Evolutionary conservation across 371 early-diverging fungal species (phyloP).

Genomic region (Smittium culicis): DNA sequence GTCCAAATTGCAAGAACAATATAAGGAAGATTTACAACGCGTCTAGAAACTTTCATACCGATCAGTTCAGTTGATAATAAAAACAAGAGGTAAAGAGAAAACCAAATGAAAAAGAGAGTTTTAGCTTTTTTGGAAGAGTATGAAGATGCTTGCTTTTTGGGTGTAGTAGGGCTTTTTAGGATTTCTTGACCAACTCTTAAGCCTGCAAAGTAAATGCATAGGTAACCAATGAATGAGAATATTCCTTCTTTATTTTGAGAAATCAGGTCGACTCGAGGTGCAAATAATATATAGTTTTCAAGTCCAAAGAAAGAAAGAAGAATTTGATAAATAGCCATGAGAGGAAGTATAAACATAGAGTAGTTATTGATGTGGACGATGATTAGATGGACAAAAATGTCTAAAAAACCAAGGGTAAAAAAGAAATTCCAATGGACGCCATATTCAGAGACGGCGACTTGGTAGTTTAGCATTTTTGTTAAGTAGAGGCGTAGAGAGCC

Average conservation of each 20-base stretch:
- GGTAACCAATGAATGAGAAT: constrained; percentile 60
- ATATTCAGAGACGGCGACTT: constrained; percentile 89
- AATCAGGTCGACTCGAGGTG: constrained; percentile 54
- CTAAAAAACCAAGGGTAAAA: constrained; percentile 76
- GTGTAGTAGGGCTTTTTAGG: constrained; percentile 33
- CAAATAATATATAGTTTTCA: constrained; percentile 58
- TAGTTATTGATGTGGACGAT: constrained; percentile 27
- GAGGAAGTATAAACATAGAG: constrained; percentile 25
- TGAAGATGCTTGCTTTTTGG: constrained; percentile 32
- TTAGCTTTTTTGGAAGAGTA: too few relatives aligned
- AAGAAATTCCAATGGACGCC: constrained; percentile 98
- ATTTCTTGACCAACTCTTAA: constrained; percentile 45
- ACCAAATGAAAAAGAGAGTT: constrained; percentile 27
- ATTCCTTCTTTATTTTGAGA: constrained; percentile 87
- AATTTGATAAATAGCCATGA: constrained; percentile 45
- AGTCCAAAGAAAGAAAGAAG: constrained; percentile 39
- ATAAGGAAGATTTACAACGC: constrained; percentile 66
- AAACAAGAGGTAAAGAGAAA: constrained; percentile 31
- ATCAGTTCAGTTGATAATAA: constrained; percentile 22
- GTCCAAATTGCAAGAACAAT: constrained; percentile 56
- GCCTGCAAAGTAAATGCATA: constrained; percentile 60
- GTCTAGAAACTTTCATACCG: constrained; percentile 43
- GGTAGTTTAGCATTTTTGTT: constrained; percentile 76
- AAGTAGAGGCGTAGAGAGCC: constrained; percentile 53
- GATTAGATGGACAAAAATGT: constrained; percentile 48